Conservation (phyloP, 129 eudicot species). For the Arctium lappa region DNA sequence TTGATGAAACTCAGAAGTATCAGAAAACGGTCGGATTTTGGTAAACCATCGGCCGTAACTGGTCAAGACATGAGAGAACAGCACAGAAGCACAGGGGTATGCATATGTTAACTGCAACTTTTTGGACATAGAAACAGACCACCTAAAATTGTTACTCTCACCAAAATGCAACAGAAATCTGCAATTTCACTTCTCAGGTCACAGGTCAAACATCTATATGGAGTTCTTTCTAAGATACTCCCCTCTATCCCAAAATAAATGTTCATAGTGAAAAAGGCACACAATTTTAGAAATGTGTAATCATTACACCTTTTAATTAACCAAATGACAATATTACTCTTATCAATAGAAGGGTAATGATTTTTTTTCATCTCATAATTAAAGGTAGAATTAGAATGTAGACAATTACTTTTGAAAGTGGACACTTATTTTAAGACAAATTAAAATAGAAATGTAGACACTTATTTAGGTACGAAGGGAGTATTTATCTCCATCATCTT, state of each 20-base stretch:
- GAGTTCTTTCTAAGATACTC: too few relatives aligned
- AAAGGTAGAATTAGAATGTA: not conserved
- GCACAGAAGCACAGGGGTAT: not conserved
- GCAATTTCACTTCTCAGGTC: slow-evolving; percentile 9
- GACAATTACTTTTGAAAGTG: too few relatives aligned
- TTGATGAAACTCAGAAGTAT: not conserved
- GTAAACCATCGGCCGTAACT: not conserved
- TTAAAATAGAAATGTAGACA: not conserved
- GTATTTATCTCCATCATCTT: not conserved
- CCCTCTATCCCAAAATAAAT: too few relatives aligned
- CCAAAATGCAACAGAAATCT: too few relatives aligned
- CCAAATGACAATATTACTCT: not conserved
- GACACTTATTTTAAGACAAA: not conserved
- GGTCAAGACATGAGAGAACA: not conserved
- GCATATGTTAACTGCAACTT: not conserved
- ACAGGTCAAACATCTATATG: not conserved
- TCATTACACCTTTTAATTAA: not conserved
- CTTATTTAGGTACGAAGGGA: not conserved
- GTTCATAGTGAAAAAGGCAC: too few relatives aligned
- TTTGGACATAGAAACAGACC: not conserved
- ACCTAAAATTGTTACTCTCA: not conserved
- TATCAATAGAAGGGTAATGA: not conserved
- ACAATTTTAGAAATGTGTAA: not conserved
- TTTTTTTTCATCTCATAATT: not conserved
- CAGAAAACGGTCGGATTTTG: not conserved